Evolutionary conservation across 2,329 filamentous ascomycete genomes (phyloP).

Genomic region (Xylaria sp.): DNA sequence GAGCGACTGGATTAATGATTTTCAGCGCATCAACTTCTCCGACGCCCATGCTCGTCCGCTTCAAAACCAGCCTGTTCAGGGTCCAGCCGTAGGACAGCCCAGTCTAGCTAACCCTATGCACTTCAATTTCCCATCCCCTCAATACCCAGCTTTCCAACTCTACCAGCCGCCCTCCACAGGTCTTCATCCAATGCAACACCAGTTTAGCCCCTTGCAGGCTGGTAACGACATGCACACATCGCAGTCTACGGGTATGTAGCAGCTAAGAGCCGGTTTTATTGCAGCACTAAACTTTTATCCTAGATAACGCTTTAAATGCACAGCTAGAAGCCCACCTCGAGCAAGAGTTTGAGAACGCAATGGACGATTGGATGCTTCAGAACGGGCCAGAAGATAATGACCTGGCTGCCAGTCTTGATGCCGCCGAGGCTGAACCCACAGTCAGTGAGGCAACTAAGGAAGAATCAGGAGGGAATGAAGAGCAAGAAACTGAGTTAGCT

Average conservation of each 20-base stretch:
- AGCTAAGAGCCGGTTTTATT: not conserved
- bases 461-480: slow-evolving; percentile 46
- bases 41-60: not conserved
- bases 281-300: slow-evolving; percentile 6
- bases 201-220: not conserved
- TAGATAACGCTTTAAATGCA: slow-evolving; percentile 7
- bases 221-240: not conserved
- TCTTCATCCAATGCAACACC: slow-evolving; percentile 58
- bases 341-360: slow-evolving; percentile 36
- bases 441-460: slow-evolving; percentile 9
- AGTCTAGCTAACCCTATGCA: not conserved
- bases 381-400: slow-evolving; percentile 33
- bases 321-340: slow-evolving; percentile 30
- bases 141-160: not conserved
- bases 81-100: slow-evolving; percentile 6
- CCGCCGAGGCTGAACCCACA: slow-evolving; percentile 2
- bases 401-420: not conserved
- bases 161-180: slow-evolving; percentile 46
- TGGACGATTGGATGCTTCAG: slow-evolving; percentile 40
- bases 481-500: slow-evolving; percentile 72
- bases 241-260: slow-evolving; percentile 18
- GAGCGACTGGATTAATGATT: slow-evolving; percentile 54
- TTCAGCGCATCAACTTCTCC: slow-evolving; percentile 56
- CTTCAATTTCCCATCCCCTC: not conserved
- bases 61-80: slow-evolving; percentile 4